Base-by-base conservation (phyloP, 1,284 basidiomycete genomes). In the Naganishia sp. region DNA sequence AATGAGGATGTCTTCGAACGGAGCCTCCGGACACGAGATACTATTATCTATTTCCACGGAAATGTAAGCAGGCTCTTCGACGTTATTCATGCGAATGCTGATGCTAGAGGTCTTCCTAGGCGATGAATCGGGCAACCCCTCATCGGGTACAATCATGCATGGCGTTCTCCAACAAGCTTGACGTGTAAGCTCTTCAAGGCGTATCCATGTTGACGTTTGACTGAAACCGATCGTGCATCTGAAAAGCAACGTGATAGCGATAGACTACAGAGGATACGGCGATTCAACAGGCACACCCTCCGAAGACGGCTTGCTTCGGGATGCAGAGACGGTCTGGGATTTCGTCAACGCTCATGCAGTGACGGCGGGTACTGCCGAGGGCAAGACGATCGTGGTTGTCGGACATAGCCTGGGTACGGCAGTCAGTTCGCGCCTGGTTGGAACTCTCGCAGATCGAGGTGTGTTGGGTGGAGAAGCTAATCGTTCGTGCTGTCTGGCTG, bases 201-300 rank as follows among this genome's bases (percentile, higher is more conserved):
- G 92, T 95, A 78, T 94, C 13, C 28, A n/a, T 15, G 16, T 28
- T 21, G 28, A 28, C 28, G 23, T 11, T 28, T 33, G 25, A 9
- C 50, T 53, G 25, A 53, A 31, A 13, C 18, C 50, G 15, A 31
- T 42, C 45, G 11, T 6, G 1, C 23, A 18, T 42, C 10, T n/a
- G 11, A 23, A 45, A 49, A 77, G 76, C 18, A 96, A 95, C 75
- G 87, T 96, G 1, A 78, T 96, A 23, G 87, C 87, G 0, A 86
- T 92, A 52, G 94, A 96, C 78, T 95, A 95, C 75, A 86, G 92
- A n/a, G 94, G 94, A 0, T 98, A 90, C 72, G 94, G 83, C 0
- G 93, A 98, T 75, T 94, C 91, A 64, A 84, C 85, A 0, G 92
- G 93, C 1, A 77, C 76, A 0, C 94, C 94, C 0, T 86, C 84